phyloP scores from a whole-genome alignment of 495 filamentous ascomycete species.

The Aspergillus panamensis region DNA sequence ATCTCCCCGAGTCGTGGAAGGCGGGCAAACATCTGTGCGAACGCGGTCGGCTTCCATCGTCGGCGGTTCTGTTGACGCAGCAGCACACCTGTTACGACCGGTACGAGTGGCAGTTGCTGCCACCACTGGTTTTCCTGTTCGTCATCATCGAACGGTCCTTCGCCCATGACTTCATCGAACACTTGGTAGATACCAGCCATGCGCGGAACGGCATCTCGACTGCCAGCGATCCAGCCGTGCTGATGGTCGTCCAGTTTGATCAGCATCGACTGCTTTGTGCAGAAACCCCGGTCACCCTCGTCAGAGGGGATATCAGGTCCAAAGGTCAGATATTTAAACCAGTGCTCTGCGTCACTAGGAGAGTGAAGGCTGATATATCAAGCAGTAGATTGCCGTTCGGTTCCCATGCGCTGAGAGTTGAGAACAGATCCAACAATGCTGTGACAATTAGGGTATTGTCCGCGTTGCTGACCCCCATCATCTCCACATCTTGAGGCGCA shows the following conservation, averaged over 20 bases:
- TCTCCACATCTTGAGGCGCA: background rate
- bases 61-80: slow-evolving; percentile 18
- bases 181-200: background rate
- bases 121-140: slow-evolving; percentile 18
- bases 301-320: slow-evolving; percentile 11
- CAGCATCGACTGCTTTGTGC: slow-evolving; percentile 4
- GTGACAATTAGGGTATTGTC: slow-evolving; percentile 5
- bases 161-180: slow-evolving; percentile 8
- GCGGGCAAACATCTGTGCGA: no score
- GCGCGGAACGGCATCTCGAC: slow-evolving; percentile 22
- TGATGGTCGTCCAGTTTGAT: background rate
- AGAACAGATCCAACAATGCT: slow-evolving; percentile 12
- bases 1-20: no score
- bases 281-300: background rate
- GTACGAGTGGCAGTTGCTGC: slow-evolving; percentile 18
- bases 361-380: no score
- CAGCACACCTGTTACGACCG: slow-evolving; percentile 17
- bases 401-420: slow-evolving; percentile 11
- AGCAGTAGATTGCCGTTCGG: slow-evolving; percentile 11
- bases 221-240: slow-evolving; percentile 7
- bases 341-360: no score
- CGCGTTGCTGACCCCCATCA: background rate
- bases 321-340: slow-evolving; percentile 12
- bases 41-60: slow-evolving; percentile 15
- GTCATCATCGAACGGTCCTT: slow-evolving; percentile 4